Conservation (phyloP, 129 eudicot genomes). For the Chrysanthemum seticuspe region DNA sequence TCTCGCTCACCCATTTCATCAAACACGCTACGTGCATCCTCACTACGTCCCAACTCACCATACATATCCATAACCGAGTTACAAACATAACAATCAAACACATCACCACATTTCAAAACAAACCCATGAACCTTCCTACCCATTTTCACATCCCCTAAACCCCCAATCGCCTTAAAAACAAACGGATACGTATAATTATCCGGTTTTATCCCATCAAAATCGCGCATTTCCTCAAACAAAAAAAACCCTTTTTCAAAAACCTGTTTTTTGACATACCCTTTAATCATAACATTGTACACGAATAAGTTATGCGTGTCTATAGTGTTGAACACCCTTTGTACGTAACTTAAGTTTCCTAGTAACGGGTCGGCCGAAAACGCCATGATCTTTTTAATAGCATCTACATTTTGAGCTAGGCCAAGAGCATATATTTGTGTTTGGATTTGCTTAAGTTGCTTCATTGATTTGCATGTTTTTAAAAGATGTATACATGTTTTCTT, state of each 20-base stretch:
- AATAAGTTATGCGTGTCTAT: constrained; percentile 50
- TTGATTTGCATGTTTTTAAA: constrained; percentile 63
- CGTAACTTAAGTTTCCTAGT: constrained; percentile 41
- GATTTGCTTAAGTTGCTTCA: constrained; percentile 55
- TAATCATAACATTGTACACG: constrained; percentile 59
- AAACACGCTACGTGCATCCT: constrained; percentile 42
- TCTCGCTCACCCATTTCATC: constrained; percentile 66
- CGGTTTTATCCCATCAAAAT: constrained; percentile 38
- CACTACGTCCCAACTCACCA: constrained; percentile 44
- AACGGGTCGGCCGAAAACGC: constrained; percentile 25
- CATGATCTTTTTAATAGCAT: constrained; percentile 53
- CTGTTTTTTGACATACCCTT: constrained; percentile 41
- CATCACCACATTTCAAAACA: constrained; percentile 55
- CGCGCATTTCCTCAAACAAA: constrained; percentile 53
- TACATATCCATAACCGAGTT: constrained; percentile 67
- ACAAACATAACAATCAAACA: constrained; percentile 58
- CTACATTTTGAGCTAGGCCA: constrained; percentile 49
- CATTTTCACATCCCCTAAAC: constrained; percentile 23
- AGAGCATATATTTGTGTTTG: constrained; percentile 53
- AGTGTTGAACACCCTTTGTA: constrained; percentile 39
- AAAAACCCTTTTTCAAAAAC: constrained; percentile 29
- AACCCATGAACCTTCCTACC: constrained; percentile 70
- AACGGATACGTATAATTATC: constrained; percentile 79
- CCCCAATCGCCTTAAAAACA: constrained; percentile 57
- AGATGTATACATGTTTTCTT: constrained; percentile 55